A percentile compares a stretch with the other conserved stretches of the same genome.
Evolutionary conservation across 169 alveolate genomes (phyloP).

Genomic region (Hepatocystis sp.): DNA sequence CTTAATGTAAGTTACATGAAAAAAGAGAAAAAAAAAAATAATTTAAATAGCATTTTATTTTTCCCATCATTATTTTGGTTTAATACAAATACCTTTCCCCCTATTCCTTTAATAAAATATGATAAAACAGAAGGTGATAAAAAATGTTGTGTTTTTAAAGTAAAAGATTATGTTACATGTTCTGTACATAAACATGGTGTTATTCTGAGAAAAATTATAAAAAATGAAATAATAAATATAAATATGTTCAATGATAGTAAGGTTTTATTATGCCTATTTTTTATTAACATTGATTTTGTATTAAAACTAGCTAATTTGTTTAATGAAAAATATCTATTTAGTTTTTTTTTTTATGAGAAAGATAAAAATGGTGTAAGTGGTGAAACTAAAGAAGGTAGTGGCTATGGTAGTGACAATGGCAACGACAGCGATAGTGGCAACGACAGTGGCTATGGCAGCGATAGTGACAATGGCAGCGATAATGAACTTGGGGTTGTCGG

Average conservation of each 20-base stretch:
- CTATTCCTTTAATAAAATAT: conserved; percentile 27
- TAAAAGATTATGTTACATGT: conserved; percentile 47
- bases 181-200: conserved; percentile 59
- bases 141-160: neutral
- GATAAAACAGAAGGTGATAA: neutral
- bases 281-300: conserved; percentile 9
- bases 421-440: no score
- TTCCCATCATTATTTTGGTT: conserved; percentile 73
- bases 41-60: conserved; percentile 47
- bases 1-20: conserved; percentile 22
- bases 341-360: neutral
- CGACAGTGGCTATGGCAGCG: no score
- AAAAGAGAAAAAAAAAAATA: conserved; percentile 42
- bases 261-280: conserved; percentile 63
- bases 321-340: neutral
- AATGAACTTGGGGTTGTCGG: no score
- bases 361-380: neutral
- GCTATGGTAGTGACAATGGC: no score
- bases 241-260: conserved; percentile 56
- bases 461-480: no score
- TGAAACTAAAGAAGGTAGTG: neutral
- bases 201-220: conserved; percentile 36
- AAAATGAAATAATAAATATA: conserved; percentile 52
- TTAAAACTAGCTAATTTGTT: neutral
- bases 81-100: conserved; percentile 31